These are phyloP conservation scores for Venturia nashicola DNA, from an alignment of 2,329 filamentous ascomycete genomes.

Conservation along the genomic window DNA sequence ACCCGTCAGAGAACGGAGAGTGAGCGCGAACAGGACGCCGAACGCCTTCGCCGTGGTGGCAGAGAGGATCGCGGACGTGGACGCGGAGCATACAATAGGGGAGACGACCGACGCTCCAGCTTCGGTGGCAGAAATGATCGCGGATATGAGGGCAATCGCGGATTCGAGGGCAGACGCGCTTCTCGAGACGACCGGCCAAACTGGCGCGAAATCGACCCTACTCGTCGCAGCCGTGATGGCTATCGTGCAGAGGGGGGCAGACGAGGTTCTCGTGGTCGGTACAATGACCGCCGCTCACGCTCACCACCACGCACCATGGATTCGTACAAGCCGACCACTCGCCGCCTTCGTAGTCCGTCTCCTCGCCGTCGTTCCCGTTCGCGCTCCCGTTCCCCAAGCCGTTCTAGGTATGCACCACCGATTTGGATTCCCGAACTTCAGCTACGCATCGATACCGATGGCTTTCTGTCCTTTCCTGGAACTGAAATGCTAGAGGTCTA, in stretches of 20 bases:
- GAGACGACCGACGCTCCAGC: not conserved
- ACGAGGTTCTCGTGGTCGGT: not conserved
- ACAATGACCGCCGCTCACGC: not conserved
- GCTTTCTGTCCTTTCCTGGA: not conserved
- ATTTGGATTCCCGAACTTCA: not conserved
- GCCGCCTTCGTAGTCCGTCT: not conserved
- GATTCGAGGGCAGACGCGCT: not conserved
- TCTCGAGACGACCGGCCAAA: not conserved
- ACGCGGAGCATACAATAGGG: conserved; percentile 26
- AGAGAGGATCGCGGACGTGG: conserved; percentile 25
- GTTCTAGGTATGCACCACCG: not conserved
- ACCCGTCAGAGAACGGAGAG: conserved; percentile 59
- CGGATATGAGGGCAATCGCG: conserved; percentile 9
- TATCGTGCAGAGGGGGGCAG: not conserved
- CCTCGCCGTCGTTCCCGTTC: not conserved
- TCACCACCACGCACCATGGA: conserved; percentile 1
- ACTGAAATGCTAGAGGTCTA: not conserved
- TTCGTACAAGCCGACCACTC: not conserved
- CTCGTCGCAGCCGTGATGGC: not conserved
- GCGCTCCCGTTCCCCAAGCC: conserved; percentile 2
- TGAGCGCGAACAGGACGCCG: conserved; percentile 58
- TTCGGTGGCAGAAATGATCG: conserved; percentile 33
- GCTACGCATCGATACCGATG: not conserved
- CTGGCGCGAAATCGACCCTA: not conserved
- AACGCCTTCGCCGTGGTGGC: conserved; percentile 55